Evolutionary conservation across 1,284 basidiomycete species (phyloP).

Genomic region (Mycena sp.): DNA sequence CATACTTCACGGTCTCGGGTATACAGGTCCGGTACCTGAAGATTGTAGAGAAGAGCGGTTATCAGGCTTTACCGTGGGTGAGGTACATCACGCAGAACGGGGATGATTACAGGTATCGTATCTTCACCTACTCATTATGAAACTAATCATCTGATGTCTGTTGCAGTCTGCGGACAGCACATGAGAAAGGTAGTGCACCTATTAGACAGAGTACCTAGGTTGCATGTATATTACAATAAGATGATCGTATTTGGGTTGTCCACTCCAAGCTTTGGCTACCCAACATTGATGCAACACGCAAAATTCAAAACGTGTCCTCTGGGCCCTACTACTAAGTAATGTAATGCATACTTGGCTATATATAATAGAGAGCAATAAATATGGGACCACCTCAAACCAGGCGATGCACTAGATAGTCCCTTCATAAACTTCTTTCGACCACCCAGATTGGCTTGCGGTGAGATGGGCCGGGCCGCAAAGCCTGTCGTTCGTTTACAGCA

Average conservation of each 20-base stretch:
- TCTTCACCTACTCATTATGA: neutral
- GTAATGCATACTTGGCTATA: too few relatives aligned
- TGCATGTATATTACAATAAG: neutral
- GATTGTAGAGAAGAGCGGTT: constrained; percentile 98
- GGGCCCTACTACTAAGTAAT: too few relatives aligned
- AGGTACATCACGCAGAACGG: constrained; percentile 96
- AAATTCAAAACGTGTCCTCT: too few relatives aligned
- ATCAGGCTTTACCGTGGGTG: constrained; percentile 93
- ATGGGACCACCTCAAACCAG: too few relatives aligned
- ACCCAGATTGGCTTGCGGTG: constrained; percentile 10
- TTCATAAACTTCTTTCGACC: constrained; percentile 5
- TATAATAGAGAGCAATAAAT: too few relatives aligned
- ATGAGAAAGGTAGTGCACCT: constrained; percentile 79
- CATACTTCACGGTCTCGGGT: constrained; percentile 97
- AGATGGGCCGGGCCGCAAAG: neutral
- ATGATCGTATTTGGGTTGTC: too few relatives aligned
- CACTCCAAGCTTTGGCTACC: too few relatives aligned
- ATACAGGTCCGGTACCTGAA: constrained; percentile 96
- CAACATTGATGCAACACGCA: too few relatives aligned
- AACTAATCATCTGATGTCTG: neutral
- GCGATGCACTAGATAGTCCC: too few relatives aligned
- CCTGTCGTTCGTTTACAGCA: constrained; percentile 10
- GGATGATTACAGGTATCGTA: constrained; percentile 87
- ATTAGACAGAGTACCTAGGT: constrained; percentile 45
- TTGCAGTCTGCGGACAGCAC: constrained; percentile 74